Percentiles rank a stretch among this genome's conserved stretches.
Conservation (phyloP, 2,329 filamentous ascomycete genomes). For the Metarhizium anisopliae region DNA sequence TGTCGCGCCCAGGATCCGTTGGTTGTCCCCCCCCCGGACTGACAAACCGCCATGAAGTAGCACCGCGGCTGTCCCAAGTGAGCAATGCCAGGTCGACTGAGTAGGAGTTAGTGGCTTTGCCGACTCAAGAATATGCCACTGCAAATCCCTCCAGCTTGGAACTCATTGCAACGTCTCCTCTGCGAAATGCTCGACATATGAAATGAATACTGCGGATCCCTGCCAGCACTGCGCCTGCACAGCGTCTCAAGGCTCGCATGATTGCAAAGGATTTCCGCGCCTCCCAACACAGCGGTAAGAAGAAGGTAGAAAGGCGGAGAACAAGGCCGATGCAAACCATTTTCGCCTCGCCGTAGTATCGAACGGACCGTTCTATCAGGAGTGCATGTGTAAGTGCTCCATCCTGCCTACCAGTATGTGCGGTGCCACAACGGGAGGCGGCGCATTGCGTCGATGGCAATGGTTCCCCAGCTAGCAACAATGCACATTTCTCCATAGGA, state of each 20-base stretch:
- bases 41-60: background rate
- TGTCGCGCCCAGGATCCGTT: too few relatives aligned
- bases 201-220: background rate
- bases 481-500: background rate
- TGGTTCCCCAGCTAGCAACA: background rate
- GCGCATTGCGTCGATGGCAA: background rate
- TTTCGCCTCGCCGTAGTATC: background rate
- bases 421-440: background rate
- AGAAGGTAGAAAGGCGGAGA: background rate
- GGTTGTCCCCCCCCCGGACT: too few relatives aligned
- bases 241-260: background rate
- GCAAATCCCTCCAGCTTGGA: slow-evolving; percentile 1
- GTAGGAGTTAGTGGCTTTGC: background rate
- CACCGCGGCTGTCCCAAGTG: background rate
- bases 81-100: background rate
- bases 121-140: background rate
- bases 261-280: background rate
- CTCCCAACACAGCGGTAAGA: background rate
- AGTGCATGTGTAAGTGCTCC: background rate
- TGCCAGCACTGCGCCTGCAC: background rate
- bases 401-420: background rate
- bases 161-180: background rate
- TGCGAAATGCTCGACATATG: background rate
- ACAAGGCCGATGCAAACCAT: background rate
- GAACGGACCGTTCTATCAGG: background rate